Evolutionary conservation across 345 rosid genomes (phyloP).

Genomic region (Rhodamnia argentea): DNA sequence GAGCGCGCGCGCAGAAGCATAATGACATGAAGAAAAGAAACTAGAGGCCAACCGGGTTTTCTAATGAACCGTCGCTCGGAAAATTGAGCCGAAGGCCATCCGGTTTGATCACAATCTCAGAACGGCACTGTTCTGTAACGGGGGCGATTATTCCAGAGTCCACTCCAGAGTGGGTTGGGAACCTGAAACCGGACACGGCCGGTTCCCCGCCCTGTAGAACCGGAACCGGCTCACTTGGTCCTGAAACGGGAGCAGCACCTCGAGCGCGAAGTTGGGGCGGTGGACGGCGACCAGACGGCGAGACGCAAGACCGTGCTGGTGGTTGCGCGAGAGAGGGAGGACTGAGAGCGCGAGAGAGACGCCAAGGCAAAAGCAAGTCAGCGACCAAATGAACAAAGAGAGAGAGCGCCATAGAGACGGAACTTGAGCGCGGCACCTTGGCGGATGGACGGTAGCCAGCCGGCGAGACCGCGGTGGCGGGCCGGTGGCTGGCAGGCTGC

Average conservation of each 20-base stretch:
- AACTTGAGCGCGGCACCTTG: neutral
- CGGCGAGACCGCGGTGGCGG: neutral
- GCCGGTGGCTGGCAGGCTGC: neutral
- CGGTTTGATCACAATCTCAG: too few relatives aligned
- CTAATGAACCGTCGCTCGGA: too few relatives aligned
- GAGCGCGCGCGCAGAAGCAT: neutral
- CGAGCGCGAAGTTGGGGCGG: neutral
- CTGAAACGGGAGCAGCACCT: neutral
- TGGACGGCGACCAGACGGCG: neutral
- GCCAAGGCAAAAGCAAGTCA: neutral
- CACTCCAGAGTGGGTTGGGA: too few relatives aligned
- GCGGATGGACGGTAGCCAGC: neutral
- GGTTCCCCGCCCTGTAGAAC: too few relatives aligned
- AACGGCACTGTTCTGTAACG: too few relatives aligned
- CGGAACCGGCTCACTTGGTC: too few relatives aligned
- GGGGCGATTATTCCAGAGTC: too few relatives aligned
- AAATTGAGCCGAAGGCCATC: too few relatives aligned
- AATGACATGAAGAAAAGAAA: too few relatives aligned
- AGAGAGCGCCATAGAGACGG: neutral
- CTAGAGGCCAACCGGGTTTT: too few relatives aligned
- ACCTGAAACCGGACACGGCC: too few relatives aligned
- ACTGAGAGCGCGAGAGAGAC: too few relatives aligned
- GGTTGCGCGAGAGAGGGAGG: neutral
- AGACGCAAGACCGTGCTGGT: neutral
- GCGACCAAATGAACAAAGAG: neutral